These are phyloP conservation scores for Gymnopilus dilepis DNA, from an alignment of 768 basidiomycete genomes.

Conservation along the genomic window DNA sequence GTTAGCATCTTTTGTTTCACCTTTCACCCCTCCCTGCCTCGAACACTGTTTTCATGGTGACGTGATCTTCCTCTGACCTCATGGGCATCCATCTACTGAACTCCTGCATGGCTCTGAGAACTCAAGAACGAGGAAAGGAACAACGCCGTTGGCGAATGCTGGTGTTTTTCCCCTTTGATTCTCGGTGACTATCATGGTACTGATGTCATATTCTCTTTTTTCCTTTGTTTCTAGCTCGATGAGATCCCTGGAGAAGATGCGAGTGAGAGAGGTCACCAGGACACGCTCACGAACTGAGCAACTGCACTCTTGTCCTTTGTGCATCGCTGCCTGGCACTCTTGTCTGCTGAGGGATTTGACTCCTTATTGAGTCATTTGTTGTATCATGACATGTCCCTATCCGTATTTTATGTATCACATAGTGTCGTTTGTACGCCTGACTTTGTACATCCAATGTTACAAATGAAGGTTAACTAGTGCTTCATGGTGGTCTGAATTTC, in stretches of 20 bases:
- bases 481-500: no score
- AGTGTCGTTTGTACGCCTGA: no score
- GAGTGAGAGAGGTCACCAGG: conserved; percentile 61
- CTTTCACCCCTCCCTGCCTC: neutral
- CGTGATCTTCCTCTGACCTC: conserved; percentile 7
- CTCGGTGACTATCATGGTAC: neutral
- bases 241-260: conserved; percentile 65
- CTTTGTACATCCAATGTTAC: no score
- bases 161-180: conserved; percentile 15
- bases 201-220: conserved; percentile 7
- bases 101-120: neutral
- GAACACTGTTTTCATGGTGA: conserved; percentile 3
- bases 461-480: no score
- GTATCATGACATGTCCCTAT: no score
- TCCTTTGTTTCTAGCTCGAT: conserved; percentile 33
- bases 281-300: conserved; percentile 28
- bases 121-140: conserved; percentile 5
- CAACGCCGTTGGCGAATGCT: conserved; percentile 21
- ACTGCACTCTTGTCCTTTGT: neutral
- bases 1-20: conserved; percentile 23
- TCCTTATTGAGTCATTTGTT: neutral
- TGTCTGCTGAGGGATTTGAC: neutral
- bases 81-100: neutral
- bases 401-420: no score
- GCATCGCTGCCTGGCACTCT: neutral